phyloP scores from a whole-genome alignment of 2,329 filamentous ascomycete species.

The Tolypocladium album region DNA sequence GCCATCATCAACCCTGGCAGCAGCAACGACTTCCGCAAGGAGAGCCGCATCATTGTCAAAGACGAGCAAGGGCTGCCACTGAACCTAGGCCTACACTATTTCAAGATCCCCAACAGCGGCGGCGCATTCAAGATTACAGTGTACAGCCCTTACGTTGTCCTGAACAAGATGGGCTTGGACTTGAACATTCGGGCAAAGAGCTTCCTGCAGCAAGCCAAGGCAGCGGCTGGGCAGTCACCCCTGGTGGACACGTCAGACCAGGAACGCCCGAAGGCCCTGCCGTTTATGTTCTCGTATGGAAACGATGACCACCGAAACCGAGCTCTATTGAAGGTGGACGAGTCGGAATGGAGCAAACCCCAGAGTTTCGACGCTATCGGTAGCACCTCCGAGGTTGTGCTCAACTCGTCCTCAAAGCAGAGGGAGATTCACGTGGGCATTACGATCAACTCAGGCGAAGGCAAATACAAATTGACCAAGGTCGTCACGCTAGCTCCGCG shows the following conservation, averaged over 20 bases:
- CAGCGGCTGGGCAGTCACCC: slow-evolving; percentile 72
- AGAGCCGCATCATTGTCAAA: slow-evolving; percentile 69
- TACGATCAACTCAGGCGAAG: slow-evolving; percentile 79
- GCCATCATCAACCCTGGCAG: slow-evolving; percentile 89
- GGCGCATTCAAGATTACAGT: slow-evolving; percentile 94
- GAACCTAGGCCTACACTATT: slow-evolving; percentile 82
- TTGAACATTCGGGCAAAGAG: slow-evolving; percentile 83
- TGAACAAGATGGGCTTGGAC: slow-evolving; percentile 90
- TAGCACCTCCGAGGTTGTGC: slow-evolving; percentile 77
- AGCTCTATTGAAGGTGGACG: slow-evolving; percentile 74
- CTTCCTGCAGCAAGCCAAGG: slow-evolving; percentile 72
- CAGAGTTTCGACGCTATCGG: slow-evolving; percentile 98
- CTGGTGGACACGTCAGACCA: slow-evolving; percentile 33
- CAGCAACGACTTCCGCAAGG: slow-evolving; percentile 79
- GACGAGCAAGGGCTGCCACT: slow-evolving; percentile 73
- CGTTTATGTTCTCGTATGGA: slow-evolving; percentile 93
- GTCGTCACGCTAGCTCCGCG: slow-evolving; percentile 86
- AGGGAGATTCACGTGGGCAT: slow-evolving; percentile 88
- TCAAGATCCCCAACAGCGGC: slow-evolving; percentile 78
- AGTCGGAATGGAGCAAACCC: slow-evolving; percentile 92
- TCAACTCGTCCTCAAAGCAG: slow-evolving; percentile 59
- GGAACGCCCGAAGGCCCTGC: slow-evolving; percentile 62
- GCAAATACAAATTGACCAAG: slow-evolving; percentile 97
- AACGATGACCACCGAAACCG: slow-evolving; percentile 87
- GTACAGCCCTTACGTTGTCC: slow-evolving; percentile 86